Base-by-base conservation (phyloP, 345 rosid genomes). In the Pistacia atlantica region DNA sequence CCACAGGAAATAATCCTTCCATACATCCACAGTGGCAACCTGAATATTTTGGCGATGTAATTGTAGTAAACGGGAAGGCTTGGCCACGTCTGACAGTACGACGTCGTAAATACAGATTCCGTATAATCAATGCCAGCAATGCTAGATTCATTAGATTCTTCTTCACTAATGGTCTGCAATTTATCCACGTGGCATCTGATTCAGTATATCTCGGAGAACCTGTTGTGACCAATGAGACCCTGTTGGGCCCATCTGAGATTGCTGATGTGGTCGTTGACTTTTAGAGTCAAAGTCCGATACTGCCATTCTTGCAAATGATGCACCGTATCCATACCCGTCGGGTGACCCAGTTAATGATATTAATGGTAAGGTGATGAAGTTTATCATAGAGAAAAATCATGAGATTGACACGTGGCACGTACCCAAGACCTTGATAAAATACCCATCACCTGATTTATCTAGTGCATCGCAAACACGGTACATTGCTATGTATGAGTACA, bases 11-110 rank as follows among this genome's bases (percentile, higher is more conserved):
- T 78, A 93, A 95, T 45, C 98, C 98, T 3, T 56, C 82, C 0
- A 91, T 96, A 69, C 99, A 96, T 54, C 99, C 98, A 0, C 99
- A 96, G 62, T 96, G 99, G 99, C 97, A 89, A 65, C 99, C 99
- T 0, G 99, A 96, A 58, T 96, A 93, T 66, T 96, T 92, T 37
- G 99, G 99, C 0, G 97, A 92, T 4, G 89, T 79, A 0, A 92
- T 93, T 72, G 71, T 96, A 0, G 99, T 96, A 0, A 96, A 93
- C 51, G 99, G 99, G 0, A 96, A 96, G 80, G 97, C 93, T 0
- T 96, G 99, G 99, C 99, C 99, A 0, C 77, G 76, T 18, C 0
- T 90, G 86, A 72, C 52, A 0, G 99, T 96, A 4, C 88, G 87
- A 49, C 97, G 97, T 13, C 91, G 98, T 1, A 93, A 89, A 68